These are phyloP conservation scores for Salix purpurea DNA, from an alignment of 345 rosid genomes.

Conservation along the genomic window DNA sequence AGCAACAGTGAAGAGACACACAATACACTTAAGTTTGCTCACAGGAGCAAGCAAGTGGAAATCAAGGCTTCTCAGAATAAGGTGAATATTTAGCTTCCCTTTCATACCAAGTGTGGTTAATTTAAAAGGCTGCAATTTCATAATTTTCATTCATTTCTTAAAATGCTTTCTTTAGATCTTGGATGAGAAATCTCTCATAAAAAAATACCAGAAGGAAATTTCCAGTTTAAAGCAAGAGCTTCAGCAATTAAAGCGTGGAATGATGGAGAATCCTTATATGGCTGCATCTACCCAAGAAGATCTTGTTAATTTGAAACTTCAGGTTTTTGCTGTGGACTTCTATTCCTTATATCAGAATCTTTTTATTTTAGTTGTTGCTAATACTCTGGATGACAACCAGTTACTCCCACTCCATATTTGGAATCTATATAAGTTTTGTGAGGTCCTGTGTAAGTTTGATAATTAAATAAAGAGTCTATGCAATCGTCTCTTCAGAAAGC, in stretches of 20 bases:
- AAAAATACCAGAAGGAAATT: conserved; percentile 70
- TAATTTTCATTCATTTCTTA: conserved; percentile 1
- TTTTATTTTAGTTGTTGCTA: too few relatives aligned
- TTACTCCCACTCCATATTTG: too few relatives aligned
- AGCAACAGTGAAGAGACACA: conserved; percentile 70
- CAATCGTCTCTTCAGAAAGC: not conserved
- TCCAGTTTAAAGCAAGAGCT: conserved; percentile 61
- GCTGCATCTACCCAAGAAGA: conserved; percentile 51
- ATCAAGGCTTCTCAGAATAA: conserved; percentile 62
- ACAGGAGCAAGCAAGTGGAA: conserved; percentile 61
- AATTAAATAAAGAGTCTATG: too few relatives aligned
- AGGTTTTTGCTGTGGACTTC: conserved; percentile 31
- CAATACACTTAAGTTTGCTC: conserved; percentile 72
- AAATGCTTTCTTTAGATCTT: conserved; percentile 37
- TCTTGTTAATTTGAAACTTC: conserved; percentile 59
- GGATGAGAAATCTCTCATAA: conserved; percentile 78
- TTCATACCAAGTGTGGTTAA: not conserved
- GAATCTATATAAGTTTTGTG: too few relatives aligned
- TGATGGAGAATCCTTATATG: conserved; percentile 37
- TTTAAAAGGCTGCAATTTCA: conserved; percentile 6
- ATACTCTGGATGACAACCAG: too few relatives aligned
- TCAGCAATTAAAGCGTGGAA: conserved; percentile 50
- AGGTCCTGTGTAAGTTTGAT: too few relatives aligned
- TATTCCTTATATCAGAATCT: too few relatives aligned
- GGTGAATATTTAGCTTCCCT: conserved; percentile 29